Percentiles rank a stretch among this genome's conserved stretches.
Conservation (phyloP, 345 rosid genomes). For the Eucalyptus marginata region DNA sequence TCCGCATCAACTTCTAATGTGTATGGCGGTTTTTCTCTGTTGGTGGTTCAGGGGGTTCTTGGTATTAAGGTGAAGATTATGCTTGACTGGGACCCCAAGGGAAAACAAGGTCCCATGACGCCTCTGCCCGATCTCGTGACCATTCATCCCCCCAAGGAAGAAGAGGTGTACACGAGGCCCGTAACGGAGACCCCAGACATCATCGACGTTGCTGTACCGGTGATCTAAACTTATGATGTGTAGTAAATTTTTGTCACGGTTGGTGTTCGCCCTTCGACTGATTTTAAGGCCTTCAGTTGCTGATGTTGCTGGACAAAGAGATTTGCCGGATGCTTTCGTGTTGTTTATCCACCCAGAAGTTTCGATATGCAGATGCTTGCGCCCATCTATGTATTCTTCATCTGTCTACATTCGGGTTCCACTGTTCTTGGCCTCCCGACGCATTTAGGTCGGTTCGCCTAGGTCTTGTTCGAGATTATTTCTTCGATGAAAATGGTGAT, state of each 20-base stretch:
- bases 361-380: not conserved
- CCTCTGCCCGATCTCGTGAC: constrained; percentile 81
- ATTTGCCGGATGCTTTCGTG: not conserved
- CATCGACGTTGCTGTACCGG: constrained; percentile 12
- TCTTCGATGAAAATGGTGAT: not conserved
- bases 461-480: not conserved
- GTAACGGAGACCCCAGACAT: constrained; percentile 8
- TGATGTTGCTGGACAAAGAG: not conserved
- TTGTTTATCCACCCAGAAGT: not conserved
- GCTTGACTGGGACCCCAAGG: constrained; percentile 87
- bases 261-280: not conserved
- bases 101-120: constrained; percentile 58
- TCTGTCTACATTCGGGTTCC: not conserved
- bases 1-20: not conserved
- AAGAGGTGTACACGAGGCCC: constrained; percentile 7
- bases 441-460: not conserved
- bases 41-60: constrained; percentile 46
- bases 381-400: not conserved
- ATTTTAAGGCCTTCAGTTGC: not conserved
- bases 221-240: not conserved
- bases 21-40: not conserved
- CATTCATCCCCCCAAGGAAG: constrained; percentile 72
- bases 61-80: constrained; percentile 83
- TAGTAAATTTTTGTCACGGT: not conserved
- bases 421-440: not conserved